These are phyloP conservation scores for Phytophthora hibernalis DNA, from an alignment of 352 stramenopile species.

Conservation along the genomic window DNA sequence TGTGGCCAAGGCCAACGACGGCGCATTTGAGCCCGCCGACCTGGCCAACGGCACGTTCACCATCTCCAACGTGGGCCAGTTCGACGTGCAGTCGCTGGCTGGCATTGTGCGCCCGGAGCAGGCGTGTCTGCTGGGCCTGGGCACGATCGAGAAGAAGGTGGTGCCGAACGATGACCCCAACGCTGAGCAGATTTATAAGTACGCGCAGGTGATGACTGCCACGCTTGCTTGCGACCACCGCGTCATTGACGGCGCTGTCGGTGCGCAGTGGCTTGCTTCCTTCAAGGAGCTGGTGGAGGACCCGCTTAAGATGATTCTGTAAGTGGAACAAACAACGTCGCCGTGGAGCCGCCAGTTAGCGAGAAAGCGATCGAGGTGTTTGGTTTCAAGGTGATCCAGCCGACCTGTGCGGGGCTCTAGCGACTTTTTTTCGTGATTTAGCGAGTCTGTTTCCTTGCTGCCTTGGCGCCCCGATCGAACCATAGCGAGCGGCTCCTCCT, in stretches of 20 bases:
- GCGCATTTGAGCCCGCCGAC: constrained; percentile 50
- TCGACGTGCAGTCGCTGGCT: constrained; percentile 94
- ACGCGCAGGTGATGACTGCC: constrained; percentile 93
- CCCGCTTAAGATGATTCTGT: constrained; percentile 97
- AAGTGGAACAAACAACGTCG: constrained; percentile 36
- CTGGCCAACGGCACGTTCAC: constrained; percentile 95
- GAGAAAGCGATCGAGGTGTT: constrained; percentile 24
- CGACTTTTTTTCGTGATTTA: constrained; percentile 23
- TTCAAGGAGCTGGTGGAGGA: constrained; percentile 98
- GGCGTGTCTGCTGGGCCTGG: constrained; percentile 93
- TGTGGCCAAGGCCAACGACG: constrained; percentile 44
- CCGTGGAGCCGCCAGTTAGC: constrained; percentile 22
- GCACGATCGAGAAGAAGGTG: constrained; percentile 95
- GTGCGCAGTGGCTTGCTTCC: constrained; percentile 94
- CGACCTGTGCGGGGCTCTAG: constrained; percentile 17
- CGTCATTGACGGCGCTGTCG: constrained; percentile 97
- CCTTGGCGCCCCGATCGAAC: constrained; percentile 18
- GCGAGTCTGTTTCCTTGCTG: constrained; percentile 20
- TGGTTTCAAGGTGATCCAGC: constrained; percentile 26
- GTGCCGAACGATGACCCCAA: constrained; percentile 90
- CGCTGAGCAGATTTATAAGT: constrained; percentile 89
- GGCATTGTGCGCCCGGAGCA: constrained; percentile 95
- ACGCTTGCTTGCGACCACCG: constrained; percentile 98
- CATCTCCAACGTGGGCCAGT: constrained; percentile 97
- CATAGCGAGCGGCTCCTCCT: constrained; percentile 18